These are phyloP conservation scores for Penicillium tannophilum DNA, from an alignment of 495 filamentous ascomycete species.

Conservation along the genomic window DNA sequence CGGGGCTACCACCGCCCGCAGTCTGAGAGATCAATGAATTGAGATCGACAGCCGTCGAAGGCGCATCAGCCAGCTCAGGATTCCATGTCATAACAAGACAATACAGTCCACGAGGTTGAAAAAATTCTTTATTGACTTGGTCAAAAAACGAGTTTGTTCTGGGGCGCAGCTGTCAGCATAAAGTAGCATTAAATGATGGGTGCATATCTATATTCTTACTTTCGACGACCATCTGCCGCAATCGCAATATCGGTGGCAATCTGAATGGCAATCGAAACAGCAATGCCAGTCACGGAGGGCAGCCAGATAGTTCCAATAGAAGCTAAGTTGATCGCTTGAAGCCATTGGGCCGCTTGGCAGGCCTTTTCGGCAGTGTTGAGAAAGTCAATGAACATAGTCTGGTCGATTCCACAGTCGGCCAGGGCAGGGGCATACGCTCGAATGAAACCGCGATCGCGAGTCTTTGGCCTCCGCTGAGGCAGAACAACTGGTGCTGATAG, in stretches of 20 bases:
- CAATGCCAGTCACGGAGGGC: constrained; percentile 45
- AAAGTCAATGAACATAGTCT: constrained; percentile 57
- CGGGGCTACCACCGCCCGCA: constrained; percentile 9
- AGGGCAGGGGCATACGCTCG: constrained; percentile 56
- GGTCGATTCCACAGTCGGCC: constrained; percentile 50
- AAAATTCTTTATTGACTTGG: constrained; percentile 59
- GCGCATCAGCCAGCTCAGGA: constrained; percentile 34
- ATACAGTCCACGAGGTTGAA: constrained; percentile 60
- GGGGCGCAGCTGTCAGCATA: not conserved
- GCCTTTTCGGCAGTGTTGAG: constrained; percentile 48
- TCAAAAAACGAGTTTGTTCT: constrained; percentile 58
- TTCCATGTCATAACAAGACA: constrained; percentile 63
- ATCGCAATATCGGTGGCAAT: constrained; percentile 46
- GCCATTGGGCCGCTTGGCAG: constrained; percentile 37
- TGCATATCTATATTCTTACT: constrained; percentile 12
- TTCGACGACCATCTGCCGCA: constrained; percentile 42
- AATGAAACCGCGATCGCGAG: constrained; percentile 34
- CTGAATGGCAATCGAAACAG: constrained; percentile 45
- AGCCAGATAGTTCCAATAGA: constrained; percentile 38
- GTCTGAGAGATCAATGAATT: constrained; percentile 32
- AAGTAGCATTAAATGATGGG: not conserved
- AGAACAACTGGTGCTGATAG: constrained; percentile 38
- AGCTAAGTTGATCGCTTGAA: constrained; percentile 49
- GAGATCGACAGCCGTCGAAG: constrained; percentile 28
- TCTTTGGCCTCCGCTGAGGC: constrained; percentile 35